These are phyloP conservation scores for Ophiostoma tasmaniense DNA, from an alignment of 2,329 filamentous ascomycete genomes.

Conservation along the genomic window DNA sequence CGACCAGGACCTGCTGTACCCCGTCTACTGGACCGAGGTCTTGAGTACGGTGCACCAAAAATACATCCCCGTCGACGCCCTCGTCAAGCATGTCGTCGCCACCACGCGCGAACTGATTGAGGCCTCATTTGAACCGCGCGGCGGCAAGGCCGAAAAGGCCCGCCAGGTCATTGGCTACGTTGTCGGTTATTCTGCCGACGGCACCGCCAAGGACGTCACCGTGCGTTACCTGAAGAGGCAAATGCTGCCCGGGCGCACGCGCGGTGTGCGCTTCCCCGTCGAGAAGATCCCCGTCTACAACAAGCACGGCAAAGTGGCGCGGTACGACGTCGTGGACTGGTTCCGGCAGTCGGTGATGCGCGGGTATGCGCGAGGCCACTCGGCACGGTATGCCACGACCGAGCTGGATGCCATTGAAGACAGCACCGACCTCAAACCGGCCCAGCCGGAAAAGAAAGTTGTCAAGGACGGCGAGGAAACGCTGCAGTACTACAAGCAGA, in stretches of 20 bases:
- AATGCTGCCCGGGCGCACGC: slow-evolving; percentile 79
- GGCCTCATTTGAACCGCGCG: slow-evolving; percentile 69
- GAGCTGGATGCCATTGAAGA: slow-evolving; percentile 75
- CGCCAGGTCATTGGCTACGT: slow-evolving; percentile 89
- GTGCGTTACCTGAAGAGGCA: slow-evolving; percentile 79
- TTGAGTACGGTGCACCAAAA: slow-evolving; percentile 73
- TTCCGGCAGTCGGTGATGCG: slow-evolving; percentile 67
- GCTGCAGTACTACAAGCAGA: slow-evolving; percentile 79
- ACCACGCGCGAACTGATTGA: slow-evolving; percentile 64
- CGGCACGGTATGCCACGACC: slow-evolving; percentile 46
- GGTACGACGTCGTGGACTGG: slow-evolving; percentile 78
- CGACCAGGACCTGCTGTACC: slow-evolving; percentile 71
- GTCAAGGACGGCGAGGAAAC: slow-evolving; percentile 70
- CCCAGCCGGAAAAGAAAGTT: slow-evolving; percentile 63
- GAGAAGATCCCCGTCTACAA: slow-evolving; percentile 79
- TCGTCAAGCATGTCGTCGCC: slow-evolving; percentile 60
- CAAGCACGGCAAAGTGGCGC: slow-evolving; percentile 65
- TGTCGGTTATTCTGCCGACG: slow-evolving; percentile 72
- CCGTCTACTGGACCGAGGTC: slow-evolving; percentile 89
- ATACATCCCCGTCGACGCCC: slow-evolving; percentile 69
- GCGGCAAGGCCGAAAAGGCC: slow-evolving; percentile 71
- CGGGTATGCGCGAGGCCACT: slow-evolving; percentile 50
- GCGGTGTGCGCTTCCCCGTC: slow-evolving; percentile 66
- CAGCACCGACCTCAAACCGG: slow-evolving; percentile 62
- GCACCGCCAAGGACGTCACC: slow-evolving; percentile 90